Evolutionary conservation across 2,329 filamentous ascomycete genomes (phyloP), one percentile per base, ranked within the genome.

Genomic region (Biscogniauxia marginata): DNA sequence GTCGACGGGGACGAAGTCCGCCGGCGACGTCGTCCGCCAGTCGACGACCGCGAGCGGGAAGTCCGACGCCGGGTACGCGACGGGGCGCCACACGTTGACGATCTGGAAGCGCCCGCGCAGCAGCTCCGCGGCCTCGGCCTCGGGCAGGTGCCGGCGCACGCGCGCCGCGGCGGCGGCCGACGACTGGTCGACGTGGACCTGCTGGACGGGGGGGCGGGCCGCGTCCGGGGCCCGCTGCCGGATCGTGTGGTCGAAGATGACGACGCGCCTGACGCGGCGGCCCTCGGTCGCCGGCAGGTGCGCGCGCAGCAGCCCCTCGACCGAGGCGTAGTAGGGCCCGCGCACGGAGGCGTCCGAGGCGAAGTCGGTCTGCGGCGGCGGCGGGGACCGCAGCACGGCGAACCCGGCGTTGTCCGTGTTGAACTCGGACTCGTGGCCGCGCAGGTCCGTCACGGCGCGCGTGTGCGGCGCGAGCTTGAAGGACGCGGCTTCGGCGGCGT

Each of bases 201-300:
- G 82, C 68, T 88, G 84, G 0, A 90, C 86, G 0, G 88, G 88
- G 60, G 84, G 82, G 5, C 87, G 79, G 0, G 84, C 78, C 0
- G 84, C 75, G 1, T 74, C 70, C n/a, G 81, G 79, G 1, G 76
- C 71, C 19, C 80, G 74, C 6, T 81, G 75, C 1, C 87, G 81
- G 62, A 90, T 86, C 0, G 87, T 90, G 70, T 90, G 87, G 70
- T 90, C 87, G 67, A 90, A 90, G 56, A 90, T 86, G 57, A 85
- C 79, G 9, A 90, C 60, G 55, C 64, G 65, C 47, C 57, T 60
- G 43, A 68, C 52, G 6, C 63, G 54, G 20, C 18, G 16, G 24
- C 58, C 61, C 25, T 52, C 63, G 3, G n/a, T n/a, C n/a, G n/a
- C n/a, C n/a, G 79, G 75, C 0, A 88, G 74, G 46, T 81, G 80